Evolutionary conservation across 1,284 basidiomycete genomes (phyloP), one percentile per base, ranked within the genome.

Genomic region (Trametes sp.): DNA sequence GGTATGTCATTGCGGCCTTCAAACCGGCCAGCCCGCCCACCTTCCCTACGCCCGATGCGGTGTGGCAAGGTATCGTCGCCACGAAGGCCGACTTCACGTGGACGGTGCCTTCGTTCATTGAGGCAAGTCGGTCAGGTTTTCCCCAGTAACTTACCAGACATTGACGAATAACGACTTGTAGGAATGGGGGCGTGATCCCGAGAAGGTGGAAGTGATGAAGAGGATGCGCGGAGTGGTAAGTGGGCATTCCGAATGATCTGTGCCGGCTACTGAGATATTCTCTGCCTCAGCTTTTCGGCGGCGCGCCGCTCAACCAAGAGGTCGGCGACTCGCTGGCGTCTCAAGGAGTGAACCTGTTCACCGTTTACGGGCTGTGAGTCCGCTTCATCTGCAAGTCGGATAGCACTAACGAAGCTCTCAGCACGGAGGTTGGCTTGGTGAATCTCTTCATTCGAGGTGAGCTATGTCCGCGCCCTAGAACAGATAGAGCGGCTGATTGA

Each of bases 61-160:
- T 73, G 1, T 71, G 72, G 45, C 54, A 64, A 65, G 66, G 65
- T 13, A 44, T 62, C 21, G 44, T 67, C 7, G 62, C 53, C 2
- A 71, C 70, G 5, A 50, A 60, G 4, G 63, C 64, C 38, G 64
- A 67, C 28, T 61, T 67, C 31, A 61, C 71, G 4, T 70, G 64
- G 56, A 66, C 65, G 36, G 73, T 75, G 1, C 74, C 75, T 1
- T 62, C 69, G 10, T 71, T 75, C 53, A 62, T 73, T 6, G 75
- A 76, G 68, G 75, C 74, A 48, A 7, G 68, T 35, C 36, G 31
- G 6, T 33, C 36, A 16, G 9, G 66, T 29, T n/a, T 45, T 10
- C n/a, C 28, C 14, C 13, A 1, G 6, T 13, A 4, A 9, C 9
- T 5, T 2, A 11, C 33, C 19, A 19, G 4, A 14, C n/a, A n/a